Conservation (phyloP, 148 eudicot genomes). For the Camellia lanceoleosa region DNA sequence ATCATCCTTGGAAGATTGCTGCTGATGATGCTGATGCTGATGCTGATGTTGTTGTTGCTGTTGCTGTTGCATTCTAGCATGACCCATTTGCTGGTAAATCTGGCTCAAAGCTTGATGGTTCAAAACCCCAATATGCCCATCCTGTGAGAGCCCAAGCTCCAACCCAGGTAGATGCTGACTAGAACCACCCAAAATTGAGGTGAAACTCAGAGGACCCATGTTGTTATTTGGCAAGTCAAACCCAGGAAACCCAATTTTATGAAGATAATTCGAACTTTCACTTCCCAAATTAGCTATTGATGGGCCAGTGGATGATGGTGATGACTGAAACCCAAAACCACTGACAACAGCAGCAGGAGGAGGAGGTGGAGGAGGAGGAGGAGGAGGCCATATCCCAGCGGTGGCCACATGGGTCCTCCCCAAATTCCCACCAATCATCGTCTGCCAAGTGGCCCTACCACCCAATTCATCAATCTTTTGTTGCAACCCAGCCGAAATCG, state of each 20-base stretch:
- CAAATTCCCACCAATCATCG: conserved; percentile 35
- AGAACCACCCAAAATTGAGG: conserved; percentile 54
- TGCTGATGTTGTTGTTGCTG: conserved; percentile 28
- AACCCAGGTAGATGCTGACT: conserved; percentile 60
- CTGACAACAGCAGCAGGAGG: conserved; percentile 13
- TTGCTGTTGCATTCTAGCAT: conserved; percentile 39
- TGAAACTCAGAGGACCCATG: conserved; percentile 57
- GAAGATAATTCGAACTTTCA: conserved; percentile 38
- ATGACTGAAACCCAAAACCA: conserved; percentile 34
- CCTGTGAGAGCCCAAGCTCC: conserved; percentile 77
- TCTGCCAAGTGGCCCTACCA: conserved; percentile 30
- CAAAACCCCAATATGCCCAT: conserved; percentile 55
- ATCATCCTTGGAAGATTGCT: conserved; percentile 52
- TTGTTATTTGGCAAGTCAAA: conserved; percentile 45
- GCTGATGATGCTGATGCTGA: conserved; percentile 41
- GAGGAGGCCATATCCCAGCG: conserved; percentile 44
- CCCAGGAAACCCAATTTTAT: conserved; percentile 56
- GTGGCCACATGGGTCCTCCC: conserved; percentile 51
- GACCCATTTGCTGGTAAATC: conserved; percentile 69
- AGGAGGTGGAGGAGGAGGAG: conserved; percentile 18
- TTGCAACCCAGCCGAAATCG: conserved; percentile 47
- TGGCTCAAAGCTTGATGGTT: conserved; percentile 46
- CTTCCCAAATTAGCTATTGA: conserved; percentile 25
- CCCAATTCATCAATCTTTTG: conserved; percentile 34
- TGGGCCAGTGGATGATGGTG: conserved; percentile 25